phyloP scores from a whole-genome alignment of 257 asterid genomes.

The Solanum bukasovii region DNA sequence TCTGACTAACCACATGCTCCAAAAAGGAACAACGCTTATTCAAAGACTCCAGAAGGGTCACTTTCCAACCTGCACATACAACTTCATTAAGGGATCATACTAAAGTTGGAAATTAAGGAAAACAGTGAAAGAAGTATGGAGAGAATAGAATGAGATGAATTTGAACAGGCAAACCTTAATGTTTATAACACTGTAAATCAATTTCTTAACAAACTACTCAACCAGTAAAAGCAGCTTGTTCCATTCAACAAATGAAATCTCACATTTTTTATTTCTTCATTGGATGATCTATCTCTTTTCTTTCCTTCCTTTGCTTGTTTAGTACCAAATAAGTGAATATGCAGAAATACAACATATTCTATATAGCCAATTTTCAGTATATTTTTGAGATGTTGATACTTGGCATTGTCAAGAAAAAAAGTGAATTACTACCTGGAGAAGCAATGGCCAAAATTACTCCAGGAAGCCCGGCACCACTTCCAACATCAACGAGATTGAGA shows the following conservation, averaged over 20 bases:
- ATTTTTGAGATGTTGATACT: neutral
- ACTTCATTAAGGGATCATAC: neutral
- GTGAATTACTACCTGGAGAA: slow-evolving; percentile 43
- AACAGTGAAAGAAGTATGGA: neutral
- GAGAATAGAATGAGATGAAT: neutral
- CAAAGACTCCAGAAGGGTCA: slow-evolving; percentile 76
- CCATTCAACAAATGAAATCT: neutral
- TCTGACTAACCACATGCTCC: slow-evolving; percentile 53
- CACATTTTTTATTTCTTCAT: neutral
- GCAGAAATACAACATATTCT: neutral
- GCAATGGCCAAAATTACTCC: slow-evolving; percentile 86
- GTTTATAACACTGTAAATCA: neutral
- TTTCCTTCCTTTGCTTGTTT: neutral
- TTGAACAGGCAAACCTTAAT: neutral
- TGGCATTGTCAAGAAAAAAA: neutral
- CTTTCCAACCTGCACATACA: slow-evolving; percentile 63
- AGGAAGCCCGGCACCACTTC: slow-evolving; percentile 96
- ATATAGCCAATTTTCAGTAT: neutral
- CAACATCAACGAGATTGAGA: slow-evolving; percentile 75
- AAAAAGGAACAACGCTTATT: slow-evolving; percentile 79
- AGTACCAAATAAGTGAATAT: neutral
- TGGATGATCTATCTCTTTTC: neutral
- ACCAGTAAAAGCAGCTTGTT: neutral
- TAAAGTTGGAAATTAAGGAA: neutral
- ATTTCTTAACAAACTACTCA: neutral